Conservation (phyloP, 148 eudicot genomes). For the Silene conica region DNA sequence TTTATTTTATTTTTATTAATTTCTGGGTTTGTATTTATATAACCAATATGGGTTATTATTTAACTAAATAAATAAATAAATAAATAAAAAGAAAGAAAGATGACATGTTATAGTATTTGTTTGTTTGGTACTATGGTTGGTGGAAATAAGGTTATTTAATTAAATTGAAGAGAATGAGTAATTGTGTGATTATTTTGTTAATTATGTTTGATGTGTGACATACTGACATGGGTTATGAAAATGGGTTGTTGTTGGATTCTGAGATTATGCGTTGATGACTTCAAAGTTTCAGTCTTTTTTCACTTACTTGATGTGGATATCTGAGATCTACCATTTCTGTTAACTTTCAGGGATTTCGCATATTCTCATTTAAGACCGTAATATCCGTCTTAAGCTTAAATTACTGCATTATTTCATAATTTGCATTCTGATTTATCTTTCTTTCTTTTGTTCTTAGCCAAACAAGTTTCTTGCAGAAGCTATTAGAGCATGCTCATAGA, state of each 20-base stretch:
- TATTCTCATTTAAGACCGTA: too few species aligned
- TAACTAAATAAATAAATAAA: too few species aligned
- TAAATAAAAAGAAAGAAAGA: neutral
- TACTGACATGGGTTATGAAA: neutral
- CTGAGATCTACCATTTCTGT: neutral
- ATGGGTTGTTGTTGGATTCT: neutral
- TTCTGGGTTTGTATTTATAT: constrained; percentile 21
- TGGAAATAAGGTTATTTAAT: neutral
- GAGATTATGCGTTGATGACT: neutral
- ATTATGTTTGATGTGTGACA: constrained; percentile 4
- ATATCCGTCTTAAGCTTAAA: too few species aligned
- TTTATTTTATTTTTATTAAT: neutral
- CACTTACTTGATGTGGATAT: neutral
- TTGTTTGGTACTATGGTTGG: neutral
- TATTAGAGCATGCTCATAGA: too few species aligned
- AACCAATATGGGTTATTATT: neutral
- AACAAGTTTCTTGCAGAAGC: too few species aligned
- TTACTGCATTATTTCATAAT: too few species aligned
- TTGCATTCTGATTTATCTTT: too few species aligned
- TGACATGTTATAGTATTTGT: neutral
- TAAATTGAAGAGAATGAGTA: neutral
- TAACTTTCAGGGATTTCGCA: neutral
- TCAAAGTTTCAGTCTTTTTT: constrained; percentile 10
- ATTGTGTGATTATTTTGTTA: neutral
- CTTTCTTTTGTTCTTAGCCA: too few species aligned